Evolutionary conservation across 257 asterid genomes (phyloP).

Genomic region (Solanum tacnaense): DNA sequence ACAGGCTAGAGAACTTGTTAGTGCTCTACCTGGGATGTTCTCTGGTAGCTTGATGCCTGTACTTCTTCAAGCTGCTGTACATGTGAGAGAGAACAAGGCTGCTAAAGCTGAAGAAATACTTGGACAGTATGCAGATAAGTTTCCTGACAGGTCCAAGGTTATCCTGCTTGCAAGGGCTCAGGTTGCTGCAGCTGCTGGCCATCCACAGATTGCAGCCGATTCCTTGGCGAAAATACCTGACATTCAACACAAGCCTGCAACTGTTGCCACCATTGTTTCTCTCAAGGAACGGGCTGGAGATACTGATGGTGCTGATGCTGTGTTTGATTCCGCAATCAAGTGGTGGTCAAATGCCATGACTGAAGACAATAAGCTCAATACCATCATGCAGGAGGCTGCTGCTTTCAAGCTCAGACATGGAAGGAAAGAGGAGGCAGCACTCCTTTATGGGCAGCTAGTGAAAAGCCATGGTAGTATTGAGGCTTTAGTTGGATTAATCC

Average conservation of each 20-base stretch:
- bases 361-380: slow-evolving; percentile 52
- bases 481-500: slow-evolving; percentile 77
- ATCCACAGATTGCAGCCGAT: slow-evolving; percentile 81
- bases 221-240: slow-evolving; percentile 65
- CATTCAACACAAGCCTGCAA: slow-evolving; percentile 83
- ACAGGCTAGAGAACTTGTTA: no score
- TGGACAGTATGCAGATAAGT: slow-evolving; percentile 47
- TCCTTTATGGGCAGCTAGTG: slow-evolving; percentile 65
- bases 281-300: slow-evolving; percentile 91
- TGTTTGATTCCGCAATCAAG: slow-evolving; percentile 60
- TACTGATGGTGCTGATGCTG: slow-evolving; percentile 67
- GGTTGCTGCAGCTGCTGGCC: slow-evolving; percentile 88
- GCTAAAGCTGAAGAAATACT: slow-evolving; percentile 79
- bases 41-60: no score
- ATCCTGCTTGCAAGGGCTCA: slow-evolving; percentile 82
- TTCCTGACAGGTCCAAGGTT: slow-evolving; percentile 53
- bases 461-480: slow-evolving; percentile 60
- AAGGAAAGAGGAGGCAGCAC: slow-evolving; percentile 72
- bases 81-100: no score
- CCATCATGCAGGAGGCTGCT: slow-evolving; percentile 88
- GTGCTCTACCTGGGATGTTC: no score
- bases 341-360: slow-evolving; percentile 91
- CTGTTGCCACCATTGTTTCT: slow-evolving; percentile 70
- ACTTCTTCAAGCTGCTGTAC: no score
- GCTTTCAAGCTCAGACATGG: slow-evolving; percentile 85